phyloP scores from a whole-genome alignment of 257 asterid species.

The Buddleja alternifolia region DNA sequence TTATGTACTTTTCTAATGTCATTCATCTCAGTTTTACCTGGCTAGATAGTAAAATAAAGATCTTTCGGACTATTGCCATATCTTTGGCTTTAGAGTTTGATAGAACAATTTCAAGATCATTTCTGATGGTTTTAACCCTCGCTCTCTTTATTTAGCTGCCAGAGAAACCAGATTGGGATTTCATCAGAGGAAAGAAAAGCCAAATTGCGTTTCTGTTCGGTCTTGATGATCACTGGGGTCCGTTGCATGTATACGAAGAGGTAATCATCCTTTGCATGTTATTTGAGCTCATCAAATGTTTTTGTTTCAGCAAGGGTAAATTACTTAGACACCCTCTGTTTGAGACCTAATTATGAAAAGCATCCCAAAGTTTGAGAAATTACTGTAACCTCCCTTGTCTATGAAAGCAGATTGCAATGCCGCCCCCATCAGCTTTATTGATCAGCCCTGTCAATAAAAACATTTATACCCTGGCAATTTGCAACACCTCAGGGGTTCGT shows the following conservation, averaged over 20 bases:
- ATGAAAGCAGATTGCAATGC: too few species aligned
- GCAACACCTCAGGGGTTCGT: too few species aligned
- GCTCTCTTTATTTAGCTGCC: conserved; percentile 49
- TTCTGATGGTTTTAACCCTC: conserved; percentile 13
- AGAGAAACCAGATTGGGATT: conserved; percentile 70
- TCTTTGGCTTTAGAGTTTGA: too few species aligned
- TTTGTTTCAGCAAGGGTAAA: not conserved
- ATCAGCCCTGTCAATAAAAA: too few species aligned
- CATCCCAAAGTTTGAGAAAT: too few species aligned
- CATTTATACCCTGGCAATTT: too few species aligned
- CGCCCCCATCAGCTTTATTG: too few species aligned
- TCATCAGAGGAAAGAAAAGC: conserved; percentile 57
- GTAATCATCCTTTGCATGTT: too few species aligned
- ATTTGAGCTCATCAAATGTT: too few species aligned
- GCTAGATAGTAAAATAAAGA: not conserved
- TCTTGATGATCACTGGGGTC: conserved; percentile 94
- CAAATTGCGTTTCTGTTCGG: conserved; percentile 81
- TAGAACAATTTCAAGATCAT: not conserved
- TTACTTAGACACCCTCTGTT: too few species aligned
- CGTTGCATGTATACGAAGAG: conserved; percentile 77
- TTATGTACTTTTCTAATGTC: not conserved
- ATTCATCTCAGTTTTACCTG: not conserved
- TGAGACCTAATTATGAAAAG: too few species aligned
- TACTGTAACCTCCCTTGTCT: too few species aligned
- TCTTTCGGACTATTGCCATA: not conserved